Evolutionary conservation across 2,329 filamentous ascomycete genomes (phyloP), one percentile per base, ranked within the genome.

Genomic region (Talaromyces funiculosus): DNA sequence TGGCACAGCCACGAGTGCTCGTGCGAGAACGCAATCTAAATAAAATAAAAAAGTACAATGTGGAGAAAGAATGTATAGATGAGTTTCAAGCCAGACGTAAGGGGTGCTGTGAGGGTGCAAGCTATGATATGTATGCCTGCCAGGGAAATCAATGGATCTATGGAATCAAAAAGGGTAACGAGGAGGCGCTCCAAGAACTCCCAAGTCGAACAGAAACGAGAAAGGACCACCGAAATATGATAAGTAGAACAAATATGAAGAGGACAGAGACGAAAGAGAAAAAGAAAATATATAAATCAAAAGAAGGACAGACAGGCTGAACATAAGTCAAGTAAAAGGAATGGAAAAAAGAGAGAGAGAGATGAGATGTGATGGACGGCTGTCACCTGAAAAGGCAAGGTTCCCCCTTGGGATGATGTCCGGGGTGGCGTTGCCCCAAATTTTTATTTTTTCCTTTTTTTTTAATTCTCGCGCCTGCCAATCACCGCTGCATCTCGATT

Each of bases 141-240:
- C 47, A 61, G 40, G 45, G 29, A 54, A 53, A 61, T 54, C 54
- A 58, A 60, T 38, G 54, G 45, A 53, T 55, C n/a, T 53, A 58
- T 56, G 47, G 43, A 56, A 66, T 42, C 63, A 59, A 62, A 61
- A 60, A 64, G 59, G 40, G 59, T 31, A 58, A 57, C 35, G 66
- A 40, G 59, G 37, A 53, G 35, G 49, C 58, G 49, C 37, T 57
- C 55, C 51, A 57, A 31, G 55, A 57, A 61, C 53, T 61, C 47
- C 49, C 51, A 58, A 57, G 29, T 57, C 45, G 53, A 62, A 26
- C 9, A 7, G 16, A 51, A 33, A 20, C 47, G 10, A 51, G 53
- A 61, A 49, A 18, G 53, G 18, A 51, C 47, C 47, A 38, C 18
- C 26, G 42, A 53, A 54, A 49, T n/a, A 47, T 29, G 9, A 38